Evolutionary conservation across 306 rosid species (phyloP).

Genomic region (Phaseolus lunatus): DNA sequence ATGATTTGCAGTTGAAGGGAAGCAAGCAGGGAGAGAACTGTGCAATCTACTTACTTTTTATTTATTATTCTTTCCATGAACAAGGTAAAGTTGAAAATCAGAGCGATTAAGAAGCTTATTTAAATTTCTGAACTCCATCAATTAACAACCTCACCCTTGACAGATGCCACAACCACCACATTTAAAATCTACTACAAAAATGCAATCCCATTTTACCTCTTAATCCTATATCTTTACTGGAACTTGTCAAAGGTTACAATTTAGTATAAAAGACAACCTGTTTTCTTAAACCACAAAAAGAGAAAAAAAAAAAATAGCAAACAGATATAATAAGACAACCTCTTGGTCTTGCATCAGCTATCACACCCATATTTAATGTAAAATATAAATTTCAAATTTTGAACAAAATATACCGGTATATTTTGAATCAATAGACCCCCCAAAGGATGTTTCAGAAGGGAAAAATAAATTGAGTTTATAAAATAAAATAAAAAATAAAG

Average conservation of each 20-base stretch:
- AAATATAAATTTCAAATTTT: slow-evolving; percentile 1
- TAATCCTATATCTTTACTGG: slow-evolving; percentile 1
- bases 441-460: slow-evolving; percentile 8
- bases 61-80: neutral
- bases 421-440: neutral
- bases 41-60: neutral
- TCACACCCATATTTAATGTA: slow-evolving; percentile 11
- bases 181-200: slow-evolving; percentile 23
- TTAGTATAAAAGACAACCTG: neutral
- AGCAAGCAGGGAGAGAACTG: neutral
- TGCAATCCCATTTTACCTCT: slow-evolving; percentile 4
- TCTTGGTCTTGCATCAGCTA: slow-evolving; percentile 15
- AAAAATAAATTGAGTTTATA: neutral
- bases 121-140: neutral
- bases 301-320: neutral
- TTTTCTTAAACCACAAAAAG: slow-evolving; percentile 21
- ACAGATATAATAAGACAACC: neutral
- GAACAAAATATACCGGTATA: neutral
- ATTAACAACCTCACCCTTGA: neutral
- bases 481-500: too few species aligned
- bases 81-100: neutral
- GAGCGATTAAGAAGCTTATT: slow-evolving; percentile 1
- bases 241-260: slow-evolving; percentile 15
- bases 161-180: neutral
- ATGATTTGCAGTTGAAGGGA: neutral